Conservation (phyloP, 495 filamentous ascomycete species). For the Annulohypoxylon moriforme region DNA sequence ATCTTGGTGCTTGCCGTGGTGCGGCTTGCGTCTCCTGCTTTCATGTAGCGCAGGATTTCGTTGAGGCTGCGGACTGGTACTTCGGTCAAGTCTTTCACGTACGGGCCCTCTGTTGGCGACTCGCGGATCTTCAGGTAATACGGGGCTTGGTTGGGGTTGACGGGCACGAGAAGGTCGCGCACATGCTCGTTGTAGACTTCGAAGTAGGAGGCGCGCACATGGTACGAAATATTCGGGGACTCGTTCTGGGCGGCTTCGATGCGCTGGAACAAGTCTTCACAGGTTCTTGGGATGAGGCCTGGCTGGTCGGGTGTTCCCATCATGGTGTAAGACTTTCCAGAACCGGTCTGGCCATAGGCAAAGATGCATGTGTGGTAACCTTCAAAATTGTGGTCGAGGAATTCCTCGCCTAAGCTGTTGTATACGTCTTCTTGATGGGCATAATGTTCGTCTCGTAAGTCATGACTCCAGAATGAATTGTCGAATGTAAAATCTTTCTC, state of each 20-base stretch:
- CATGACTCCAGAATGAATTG: conserved; percentile 96
- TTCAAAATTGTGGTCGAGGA: conserved; percentile 98
- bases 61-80: conserved; percentile 82
- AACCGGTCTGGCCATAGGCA: conserved; percentile 97
- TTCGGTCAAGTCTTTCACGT: conserved; percentile 96
- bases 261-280: conserved; percentile 93
- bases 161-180: conserved; percentile 87
- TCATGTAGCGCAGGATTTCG: conserved; percentile 92
- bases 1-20: conserved; percentile 98
- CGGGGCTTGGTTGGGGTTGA: conserved; percentile 73
- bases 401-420: conserved; percentile 93
- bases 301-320: conserved; percentile 91
- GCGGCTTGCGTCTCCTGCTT: conserved; percentile 84
- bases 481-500: conserved; percentile 96
- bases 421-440: conserved; percentile 89
- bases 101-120: conserved; percentile 94
- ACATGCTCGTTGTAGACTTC: conserved; percentile 99
- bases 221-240: conserved; percentile 90
- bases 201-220: conserved; percentile 97
- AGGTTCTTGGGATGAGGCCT: conserved; percentile 96
- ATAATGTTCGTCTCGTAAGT: conserved; percentile 70
- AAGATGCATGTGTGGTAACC: conserved; percentile 99
- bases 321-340: conserved; percentile 99
- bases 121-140: conserved; percentile 98
- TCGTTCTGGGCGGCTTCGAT: conserved; percentile 81